Conservation (phyloP, 345 rosid species). For the Crucihimalaya himalaica region DNA sequence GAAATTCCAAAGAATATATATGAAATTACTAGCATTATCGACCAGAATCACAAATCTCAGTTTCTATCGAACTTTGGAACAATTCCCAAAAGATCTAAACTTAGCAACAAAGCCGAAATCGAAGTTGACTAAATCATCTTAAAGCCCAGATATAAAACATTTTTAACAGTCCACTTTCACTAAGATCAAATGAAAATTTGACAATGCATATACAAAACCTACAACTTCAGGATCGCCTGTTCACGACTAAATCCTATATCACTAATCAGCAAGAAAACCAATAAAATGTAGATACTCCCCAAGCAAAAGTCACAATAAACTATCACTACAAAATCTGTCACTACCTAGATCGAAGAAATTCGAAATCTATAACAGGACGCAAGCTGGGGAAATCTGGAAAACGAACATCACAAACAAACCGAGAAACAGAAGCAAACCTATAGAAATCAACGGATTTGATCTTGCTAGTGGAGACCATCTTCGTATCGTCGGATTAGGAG, state of each 20-base stretch:
- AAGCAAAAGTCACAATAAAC: background rate
- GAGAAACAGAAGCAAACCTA: slow-evolving; percentile 47
- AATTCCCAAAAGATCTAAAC: background rate
- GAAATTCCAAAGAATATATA: slow-evolving; percentile 9
- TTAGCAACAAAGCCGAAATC: background rate
- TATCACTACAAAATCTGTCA: background rate
- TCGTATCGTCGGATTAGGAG: slow-evolving; percentile 29
- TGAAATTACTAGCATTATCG: background rate
- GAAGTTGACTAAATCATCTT: background rate
- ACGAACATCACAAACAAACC: slow-evolving; percentile 11
- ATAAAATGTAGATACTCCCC: background rate
- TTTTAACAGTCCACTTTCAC: background rate
- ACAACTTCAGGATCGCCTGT: slow-evolving; percentile 13
- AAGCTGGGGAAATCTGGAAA: background rate
- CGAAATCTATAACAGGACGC: background rate
- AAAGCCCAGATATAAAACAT: background rate
- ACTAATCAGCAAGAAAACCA: slow-evolving; percentile 4
- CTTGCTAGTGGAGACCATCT: slow-evolving; percentile 65
- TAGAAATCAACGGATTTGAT: slow-evolving; percentile 77
- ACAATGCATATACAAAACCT: slow-evolving; percentile 23
- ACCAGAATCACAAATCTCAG: slow-evolving; percentile 22
- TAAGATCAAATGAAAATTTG: slow-evolving; percentile 9
- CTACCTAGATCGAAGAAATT: slow-evolving; percentile 26
- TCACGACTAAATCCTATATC: slow-evolving; percentile 18
- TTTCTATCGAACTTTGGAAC: background rate